Evolutionary conservation across 1,284 basidiomycete genomes (phyloP).

Genomic region (Leccinum pachyderme): DNA sequence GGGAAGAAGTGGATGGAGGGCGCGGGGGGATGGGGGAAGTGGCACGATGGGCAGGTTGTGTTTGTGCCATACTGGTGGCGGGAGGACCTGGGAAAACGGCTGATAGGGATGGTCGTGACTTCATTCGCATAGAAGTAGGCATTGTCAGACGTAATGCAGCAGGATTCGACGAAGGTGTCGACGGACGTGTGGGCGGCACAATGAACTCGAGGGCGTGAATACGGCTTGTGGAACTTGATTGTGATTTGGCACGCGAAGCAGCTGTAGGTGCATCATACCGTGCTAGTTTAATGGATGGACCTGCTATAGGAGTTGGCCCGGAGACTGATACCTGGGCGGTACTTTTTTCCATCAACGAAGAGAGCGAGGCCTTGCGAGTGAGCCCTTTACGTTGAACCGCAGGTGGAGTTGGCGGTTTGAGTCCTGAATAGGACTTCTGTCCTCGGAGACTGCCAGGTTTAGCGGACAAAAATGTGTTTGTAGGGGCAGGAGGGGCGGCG

Average conservation of each 20-base stretch:
- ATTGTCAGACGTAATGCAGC: conserved; percentile 78
- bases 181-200: conserved; percentile 73
- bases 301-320: conserved; percentile 37
- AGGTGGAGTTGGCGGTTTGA: conserved; percentile 70
- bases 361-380: conserved; percentile 72
- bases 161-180: conserved; percentile 73
- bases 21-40: conserved; percentile 58
- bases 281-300: conserved; percentile 40
- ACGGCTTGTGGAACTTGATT: conserved; percentile 60
- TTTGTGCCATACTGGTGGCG: conserved; percentile 23
- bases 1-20: conserved; percentile 46
- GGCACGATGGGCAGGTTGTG: conserved; percentile 39
- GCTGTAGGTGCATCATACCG: conserved; percentile 76
- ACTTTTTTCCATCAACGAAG: conserved; percentile 63
- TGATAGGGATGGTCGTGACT: conserved; percentile 70
- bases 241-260: conserved; percentile 71
- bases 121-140: conserved; percentile 74
- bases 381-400: conserved; percentile 52
- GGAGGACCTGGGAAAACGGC: conserved; percentile 60
- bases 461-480: conserved; percentile 55
- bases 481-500: conserved; percentile 44
- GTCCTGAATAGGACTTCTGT: conserved; percentile 76
- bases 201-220: conserved; percentile 57
- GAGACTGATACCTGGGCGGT: conserved; percentile 57
- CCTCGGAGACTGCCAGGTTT: conserved; percentile 72